A percentile compares a stretch with the other conserved stretches of the same genome.
Evolutionary conservation across 2,329 filamentous ascomycete species (phyloP).

Genomic region (Cercospora sp.): DNA sequence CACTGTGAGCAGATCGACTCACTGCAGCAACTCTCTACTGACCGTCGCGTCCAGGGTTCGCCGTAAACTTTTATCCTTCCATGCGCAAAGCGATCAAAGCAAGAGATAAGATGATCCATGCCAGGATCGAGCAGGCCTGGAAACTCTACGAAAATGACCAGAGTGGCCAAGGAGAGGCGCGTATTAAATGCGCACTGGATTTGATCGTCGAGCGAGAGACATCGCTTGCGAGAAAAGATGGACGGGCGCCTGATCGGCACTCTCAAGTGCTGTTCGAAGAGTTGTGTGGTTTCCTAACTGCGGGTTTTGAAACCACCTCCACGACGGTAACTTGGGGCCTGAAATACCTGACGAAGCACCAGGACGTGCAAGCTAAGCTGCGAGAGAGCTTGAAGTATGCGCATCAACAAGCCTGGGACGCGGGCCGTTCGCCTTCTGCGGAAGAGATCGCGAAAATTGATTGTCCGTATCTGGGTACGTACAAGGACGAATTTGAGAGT

Average conservation of each 20-base stretch:
- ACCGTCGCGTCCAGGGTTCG: not conserved
- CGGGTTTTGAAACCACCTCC: constrained; percentile 49
- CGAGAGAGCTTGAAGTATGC: not conserved
- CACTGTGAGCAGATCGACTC: not conserved
- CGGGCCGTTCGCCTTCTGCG: not conserved
- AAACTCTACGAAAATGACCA: not conserved
- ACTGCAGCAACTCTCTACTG: not conserved
- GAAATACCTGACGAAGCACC: constrained; percentile 42
- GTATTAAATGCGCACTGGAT: constrained; percentile 38
- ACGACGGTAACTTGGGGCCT: constrained; percentile 45
- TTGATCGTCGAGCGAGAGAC: constrained; percentile 38
- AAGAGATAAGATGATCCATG: not conserved
- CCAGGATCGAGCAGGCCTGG: constrained; percentile 2
- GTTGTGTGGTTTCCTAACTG: constrained; percentile 38
- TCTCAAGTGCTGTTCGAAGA: constrained; percentile 30
- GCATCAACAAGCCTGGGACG: not conserved
- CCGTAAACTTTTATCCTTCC: constrained; percentile 12
- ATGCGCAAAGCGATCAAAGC: not conserved
- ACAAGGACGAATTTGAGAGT: not conserved
- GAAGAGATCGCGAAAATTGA: constrained; percentile 2
- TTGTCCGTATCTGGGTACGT: constrained; percentile 1
- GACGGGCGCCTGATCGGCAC: constrained; percentile 23
- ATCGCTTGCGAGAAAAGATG: constrained; percentile 38
- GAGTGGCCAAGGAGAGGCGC: constrained; percentile 18
- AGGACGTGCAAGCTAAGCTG: constrained; percentile 48